Evolutionary conservation across 805 yeast species (phyloP).

Genomic region (Torulaspora franciscae): DNA sequence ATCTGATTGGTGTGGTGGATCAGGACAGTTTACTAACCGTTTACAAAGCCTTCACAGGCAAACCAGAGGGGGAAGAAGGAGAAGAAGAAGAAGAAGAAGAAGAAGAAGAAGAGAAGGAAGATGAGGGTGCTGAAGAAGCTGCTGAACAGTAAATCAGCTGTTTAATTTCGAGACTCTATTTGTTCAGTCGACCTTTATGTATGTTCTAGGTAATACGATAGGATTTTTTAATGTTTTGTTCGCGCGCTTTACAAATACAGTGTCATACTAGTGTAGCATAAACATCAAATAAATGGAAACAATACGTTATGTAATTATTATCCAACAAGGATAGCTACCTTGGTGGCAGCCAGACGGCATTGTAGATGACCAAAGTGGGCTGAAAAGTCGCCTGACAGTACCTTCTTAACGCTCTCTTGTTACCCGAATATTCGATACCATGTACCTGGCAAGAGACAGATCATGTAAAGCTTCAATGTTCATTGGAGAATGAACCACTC

Average conservation of each 20-base stretch:
- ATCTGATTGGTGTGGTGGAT: constrained; percentile 28
- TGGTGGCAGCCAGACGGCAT: not conserved
- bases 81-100: constrained; percentile 15
- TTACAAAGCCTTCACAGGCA: constrained; percentile 29
- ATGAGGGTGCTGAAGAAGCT: not conserved
- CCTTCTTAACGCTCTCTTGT: not conserved
- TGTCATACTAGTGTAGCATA: too few relatives aligned
- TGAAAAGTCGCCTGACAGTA: not conserved
- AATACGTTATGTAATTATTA: too few relatives aligned
- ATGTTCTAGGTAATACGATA: too few relatives aligned
- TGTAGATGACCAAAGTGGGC: not conserved
- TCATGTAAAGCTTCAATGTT: not conserved
- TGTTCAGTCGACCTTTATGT: too few relatives aligned
- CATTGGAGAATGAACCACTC: too few relatives aligned
- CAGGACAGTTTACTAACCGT: constrained; percentile 27
- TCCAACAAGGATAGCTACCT: not conserved
- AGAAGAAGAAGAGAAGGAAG: constrained; percentile 13
- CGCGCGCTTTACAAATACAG: too few relatives aligned
- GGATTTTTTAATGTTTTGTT: not conserved
- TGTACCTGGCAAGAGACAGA: not conserved
- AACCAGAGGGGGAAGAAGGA: constrained; percentile 11
- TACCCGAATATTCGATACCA: not conserved
- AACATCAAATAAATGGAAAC: too few relatives aligned
- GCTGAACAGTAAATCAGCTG: not conserved
- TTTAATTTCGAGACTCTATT: not conserved